These are phyloP conservation scores for Pichia nanzhaoensis DNA, from an alignment of 805 yeast genomes.

Conservation along the genomic window DNA sequence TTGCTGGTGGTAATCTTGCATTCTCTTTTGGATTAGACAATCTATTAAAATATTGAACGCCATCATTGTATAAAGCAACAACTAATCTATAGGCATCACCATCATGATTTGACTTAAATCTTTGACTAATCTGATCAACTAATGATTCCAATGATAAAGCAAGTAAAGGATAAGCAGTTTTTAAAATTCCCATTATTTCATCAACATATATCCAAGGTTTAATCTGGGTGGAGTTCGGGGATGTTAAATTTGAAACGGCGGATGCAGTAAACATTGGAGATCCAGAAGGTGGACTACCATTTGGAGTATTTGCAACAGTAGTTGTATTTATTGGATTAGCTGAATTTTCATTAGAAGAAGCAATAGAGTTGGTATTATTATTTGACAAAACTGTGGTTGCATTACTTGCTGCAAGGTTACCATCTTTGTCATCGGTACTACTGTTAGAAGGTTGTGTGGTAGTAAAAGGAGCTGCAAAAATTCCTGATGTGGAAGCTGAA, in stretches of 20 bases:
- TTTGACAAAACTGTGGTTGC: too few species aligned
- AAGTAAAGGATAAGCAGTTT: slow-evolving; percentile 91
- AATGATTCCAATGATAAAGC: slow-evolving; percentile 90
- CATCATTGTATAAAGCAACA: slow-evolving; percentile 88
- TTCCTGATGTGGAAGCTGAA: too few species aligned
- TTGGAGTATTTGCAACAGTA: background rate
- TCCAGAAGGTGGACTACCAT: slow-evolving; percentile 2
- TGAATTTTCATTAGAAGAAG: slow-evolving; percentile 7
- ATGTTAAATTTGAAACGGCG: slow-evolving; percentile 10
- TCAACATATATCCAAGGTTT: slow-evolving; percentile 92
- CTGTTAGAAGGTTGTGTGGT: too few species aligned
- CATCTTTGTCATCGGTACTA: too few species aligned
- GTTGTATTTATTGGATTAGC: slow-evolving; percentile 5
- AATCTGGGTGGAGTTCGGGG: slow-evolving; percentile 27
- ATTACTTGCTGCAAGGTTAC: too few species aligned
- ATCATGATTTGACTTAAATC: slow-evolving; percentile 90
- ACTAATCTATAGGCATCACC: slow-evolving; percentile 94
- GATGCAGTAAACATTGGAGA: background rate
- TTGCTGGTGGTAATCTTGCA: slow-evolving; percentile 81
- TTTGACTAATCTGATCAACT: slow-evolving; percentile 90
- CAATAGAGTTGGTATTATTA: slow-evolving; percentile 1
- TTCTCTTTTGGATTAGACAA: slow-evolving; percentile 82
- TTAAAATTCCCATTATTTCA: slow-evolving; percentile 89
- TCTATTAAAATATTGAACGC: slow-evolving; percentile 82
- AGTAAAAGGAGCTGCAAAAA: too few species aligned